Conservation (phyloP, 352 stramenopile genomes). For the Phytopythium litorale region DNA sequence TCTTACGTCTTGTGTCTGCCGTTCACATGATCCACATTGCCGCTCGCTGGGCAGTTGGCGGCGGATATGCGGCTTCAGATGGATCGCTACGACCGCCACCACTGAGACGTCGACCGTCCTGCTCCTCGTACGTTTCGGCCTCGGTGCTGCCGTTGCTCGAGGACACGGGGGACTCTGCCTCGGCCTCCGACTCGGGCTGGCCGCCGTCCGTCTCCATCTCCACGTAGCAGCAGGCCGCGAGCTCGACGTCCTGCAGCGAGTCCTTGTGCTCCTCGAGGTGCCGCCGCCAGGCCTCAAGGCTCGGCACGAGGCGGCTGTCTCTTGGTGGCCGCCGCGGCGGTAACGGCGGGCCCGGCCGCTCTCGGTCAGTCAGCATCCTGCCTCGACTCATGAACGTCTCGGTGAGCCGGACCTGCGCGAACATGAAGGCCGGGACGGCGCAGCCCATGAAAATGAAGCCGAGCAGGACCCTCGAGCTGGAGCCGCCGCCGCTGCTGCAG, state of each 20-base stretch:
- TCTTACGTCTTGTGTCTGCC: neutral
- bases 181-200: neutral
- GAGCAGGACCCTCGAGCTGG: conserved; percentile 24
- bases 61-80: neutral
- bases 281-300: conserved; percentile 29
- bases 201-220: conserved; percentile 23
- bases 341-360: conserved; percentile 23
- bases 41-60: neutral
- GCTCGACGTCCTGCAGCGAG: conserved; percentile 28
- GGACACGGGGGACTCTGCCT: neutral
- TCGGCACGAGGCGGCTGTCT: conserved; percentile 15
- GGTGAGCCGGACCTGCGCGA: conserved; percentile 29
- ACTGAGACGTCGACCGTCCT: neutral
- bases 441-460: conserved; percentile 23
- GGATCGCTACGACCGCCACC: neutral
- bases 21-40: neutral
- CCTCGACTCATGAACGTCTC: conserved; percentile 20
- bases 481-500: conserved; percentile 9
- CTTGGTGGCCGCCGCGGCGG: conserved; percentile 15
- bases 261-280: conserved; percentile 34
- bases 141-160: neutral
- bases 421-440: conserved; percentile 33
- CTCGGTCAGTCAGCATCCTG: conserved; percentile 12
- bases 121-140: neutral
- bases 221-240: conserved; percentile 28